Evolutionary conservation across 2,329 filamentous ascomycete species (phyloP), one percentile per base, ranked within the genome.

Genomic region (Penicillium sp.): DNA sequence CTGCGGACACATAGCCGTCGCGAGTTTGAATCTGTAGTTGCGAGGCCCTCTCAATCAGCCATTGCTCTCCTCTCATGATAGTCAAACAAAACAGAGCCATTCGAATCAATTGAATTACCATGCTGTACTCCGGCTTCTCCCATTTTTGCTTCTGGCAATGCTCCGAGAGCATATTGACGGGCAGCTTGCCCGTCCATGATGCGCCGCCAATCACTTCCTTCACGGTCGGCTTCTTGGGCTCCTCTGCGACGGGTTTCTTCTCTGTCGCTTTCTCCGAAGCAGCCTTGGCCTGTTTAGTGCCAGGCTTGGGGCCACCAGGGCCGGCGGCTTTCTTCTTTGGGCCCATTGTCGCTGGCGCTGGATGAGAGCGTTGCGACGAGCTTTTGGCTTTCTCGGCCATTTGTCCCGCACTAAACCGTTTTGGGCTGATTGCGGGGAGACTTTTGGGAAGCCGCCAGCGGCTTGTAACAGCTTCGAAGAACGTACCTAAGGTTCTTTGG

Each of bases 151-250:
- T 96, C 78, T 96, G 92, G 70, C 93, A 97, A 78, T 96, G 91
- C 81, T 98, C 95, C 38, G 90, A 91, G 64, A 98, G 85, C 69
- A 98, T 84, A 73, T 96, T 97, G 64, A 97, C 90, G 1, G 95
- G 95, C 35, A 99, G 81, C 75, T 99, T 99, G 42, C 95, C 95
- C 0, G 95, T 99, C 95, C 95, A 99, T 67, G 92, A 97, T 59
- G 92, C 87, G 51, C 95, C 95, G 43, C 92, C 95, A 71, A 99
- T 96, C 65, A 99, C 81, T 68, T 96, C 91, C 76, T 85, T 80
- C 22, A 84, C 84, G 51, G 86, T 82, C 42, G 86, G 85, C 67
- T 84, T 86, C 73, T 86, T 87, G n/a, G 80, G 81, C 62, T 78
- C 75, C 41, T 78, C 76, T 15, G 74, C 69, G 57, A 62, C 64